A percentile compares a stretch with the other conserved stretches of the same genome.
Conservation (phyloP, 164 flowering plant species). For the Vitis labrusca region DNA sequence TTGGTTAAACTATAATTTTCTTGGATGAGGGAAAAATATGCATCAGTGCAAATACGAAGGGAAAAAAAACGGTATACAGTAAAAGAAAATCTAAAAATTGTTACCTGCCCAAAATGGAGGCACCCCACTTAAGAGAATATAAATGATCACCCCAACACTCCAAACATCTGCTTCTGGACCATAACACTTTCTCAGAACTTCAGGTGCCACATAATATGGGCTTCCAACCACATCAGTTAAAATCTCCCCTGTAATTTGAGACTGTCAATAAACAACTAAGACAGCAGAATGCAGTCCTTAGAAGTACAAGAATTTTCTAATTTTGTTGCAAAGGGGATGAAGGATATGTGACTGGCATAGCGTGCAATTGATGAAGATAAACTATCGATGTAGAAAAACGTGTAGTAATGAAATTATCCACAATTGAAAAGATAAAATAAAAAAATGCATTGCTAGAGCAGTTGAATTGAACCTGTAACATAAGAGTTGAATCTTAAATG, state of each 20-base stretch:
- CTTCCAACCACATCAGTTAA: conserved; percentile 87
- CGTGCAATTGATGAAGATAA: neutral
- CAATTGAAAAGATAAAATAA: neutral
- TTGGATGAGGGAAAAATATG: neutral
- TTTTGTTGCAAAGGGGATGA: neutral
- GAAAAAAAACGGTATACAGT: neutral
- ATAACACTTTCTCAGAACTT: conserved; percentile 63
- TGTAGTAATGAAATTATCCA: too few relatives aligned
- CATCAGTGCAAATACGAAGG: neutral
- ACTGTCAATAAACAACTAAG: neutral
- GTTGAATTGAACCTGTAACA: conserved; percentile 1
- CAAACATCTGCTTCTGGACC: conserved; percentile 88
- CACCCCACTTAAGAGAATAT: conserved; percentile 74
- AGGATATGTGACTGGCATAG: neutral
- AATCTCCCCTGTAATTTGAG: conserved; percentile 57
- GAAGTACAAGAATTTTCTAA: neutral
- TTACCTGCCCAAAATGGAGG: conserved; percentile 98
- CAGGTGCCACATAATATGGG: conserved; percentile 94
- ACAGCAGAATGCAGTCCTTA: neutral
- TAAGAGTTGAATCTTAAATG: neutral
- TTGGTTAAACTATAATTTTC: neutral
- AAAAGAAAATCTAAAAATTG: conserved; percentile 11
- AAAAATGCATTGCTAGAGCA: neutral
- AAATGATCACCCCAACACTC: conserved; percentile 89
- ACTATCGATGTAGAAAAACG: neutral